Evolutionary conservation across 495 filamentous ascomycete species (phyloP).

Genomic region (Aspergillus sparsus): DNA sequence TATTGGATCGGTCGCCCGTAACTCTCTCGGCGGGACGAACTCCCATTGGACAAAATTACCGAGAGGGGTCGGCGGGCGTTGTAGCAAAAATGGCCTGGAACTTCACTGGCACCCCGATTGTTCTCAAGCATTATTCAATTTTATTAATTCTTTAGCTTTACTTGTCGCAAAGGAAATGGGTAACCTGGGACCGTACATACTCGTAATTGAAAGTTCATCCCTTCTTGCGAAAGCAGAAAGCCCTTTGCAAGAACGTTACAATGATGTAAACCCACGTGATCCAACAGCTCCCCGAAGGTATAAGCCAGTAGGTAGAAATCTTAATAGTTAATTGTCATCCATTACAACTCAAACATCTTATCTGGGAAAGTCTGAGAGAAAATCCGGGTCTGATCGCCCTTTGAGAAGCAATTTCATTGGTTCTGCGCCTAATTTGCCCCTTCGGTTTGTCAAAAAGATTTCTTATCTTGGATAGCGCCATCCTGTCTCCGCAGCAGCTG

Average conservation of each 20-base stretch:
- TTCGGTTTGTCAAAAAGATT: conserved; percentile 1
- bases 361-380: background rate
- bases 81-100: conserved; percentile 1
- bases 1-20: conserved; percentile 13
- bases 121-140: background rate
- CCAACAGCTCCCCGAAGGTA: conserved; percentile 13
- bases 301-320: background rate
- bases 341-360: background rate
- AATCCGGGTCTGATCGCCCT: background rate
- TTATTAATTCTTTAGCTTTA: background rate
- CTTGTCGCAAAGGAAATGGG: background rate
- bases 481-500: background rate
- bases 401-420: background rate
- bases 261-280: conserved; percentile 23
- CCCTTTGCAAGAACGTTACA: background rate
- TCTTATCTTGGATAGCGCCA: conserved; percentile 10
- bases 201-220: background rate
- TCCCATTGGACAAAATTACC: conserved; percentile 11
- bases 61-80: conserved; percentile 10
- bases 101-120: background rate
- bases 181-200: background rate
- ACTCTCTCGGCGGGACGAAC: background rate
- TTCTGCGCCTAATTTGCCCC: background rate
- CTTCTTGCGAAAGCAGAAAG: background rate
- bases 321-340: background rate